Evolutionary conservation across 176 grass and related monocot species (phyloP).

Genomic region (Eragrostis nindensis): DNA sequence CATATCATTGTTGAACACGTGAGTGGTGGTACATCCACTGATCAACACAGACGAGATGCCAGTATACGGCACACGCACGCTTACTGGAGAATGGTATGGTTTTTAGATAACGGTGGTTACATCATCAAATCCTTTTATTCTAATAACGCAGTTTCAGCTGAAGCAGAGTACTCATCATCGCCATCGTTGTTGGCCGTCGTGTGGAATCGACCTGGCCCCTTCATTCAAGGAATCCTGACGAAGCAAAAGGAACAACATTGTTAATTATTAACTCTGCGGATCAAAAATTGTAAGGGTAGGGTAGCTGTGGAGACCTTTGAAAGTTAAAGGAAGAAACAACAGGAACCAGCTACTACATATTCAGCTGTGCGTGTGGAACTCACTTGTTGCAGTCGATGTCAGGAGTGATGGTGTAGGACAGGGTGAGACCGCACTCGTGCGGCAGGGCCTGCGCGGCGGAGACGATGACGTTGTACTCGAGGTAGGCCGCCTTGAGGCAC

Average conservation of each 20-base stretch:
- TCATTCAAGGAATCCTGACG: slow-evolving; percentile 21
- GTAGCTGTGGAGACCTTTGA: no score
- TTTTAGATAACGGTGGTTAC: neutral
- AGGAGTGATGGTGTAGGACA: slow-evolving; percentile 39
- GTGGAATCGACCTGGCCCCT: neutral
- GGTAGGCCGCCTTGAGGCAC: slow-evolving; percentile 49
- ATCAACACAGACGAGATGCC: neutral
- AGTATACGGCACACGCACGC: neutral
- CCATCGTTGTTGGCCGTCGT: no score
- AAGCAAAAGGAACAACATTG: neutral
- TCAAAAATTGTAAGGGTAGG: no score
- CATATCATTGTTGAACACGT: neutral
- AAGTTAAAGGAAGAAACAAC: no score
- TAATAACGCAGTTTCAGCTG: neutral
- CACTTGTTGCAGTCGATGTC: slow-evolving; percentile 52
- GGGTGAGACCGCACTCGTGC: slow-evolving; percentile 40
- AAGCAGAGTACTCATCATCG: neutral
- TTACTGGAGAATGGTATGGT: no score
- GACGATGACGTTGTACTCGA: neutral
- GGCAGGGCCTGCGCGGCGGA: slow-evolving; percentile 45
- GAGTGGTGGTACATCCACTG: neutral
- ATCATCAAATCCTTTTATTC: neutral
- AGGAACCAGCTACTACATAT: no score
- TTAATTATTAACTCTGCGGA: no score
- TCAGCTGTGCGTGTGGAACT: no score